Base-by-base conservation (phyloP, 2,329 filamentous ascomycete genomes). In the Botryotinia calthae region DNA sequence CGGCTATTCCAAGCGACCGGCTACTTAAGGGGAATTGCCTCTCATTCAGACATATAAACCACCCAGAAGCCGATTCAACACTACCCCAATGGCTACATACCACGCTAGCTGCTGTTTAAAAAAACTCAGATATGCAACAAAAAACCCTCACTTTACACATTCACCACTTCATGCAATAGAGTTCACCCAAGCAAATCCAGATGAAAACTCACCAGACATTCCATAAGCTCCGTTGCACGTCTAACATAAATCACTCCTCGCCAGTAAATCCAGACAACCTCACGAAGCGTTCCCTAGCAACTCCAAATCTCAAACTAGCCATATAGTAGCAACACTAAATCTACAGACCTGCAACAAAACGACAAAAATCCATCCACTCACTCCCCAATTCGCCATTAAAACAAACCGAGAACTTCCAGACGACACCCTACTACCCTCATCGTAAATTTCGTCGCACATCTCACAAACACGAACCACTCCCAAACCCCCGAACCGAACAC, bases 211-310 rank as follows among this genome's bases (percentile, higher is more conserved):
- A 3, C n/a, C 18, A 48, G 16, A 28, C 14, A 18, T 16, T 54
- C 18, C 6, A 0, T 6, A 54, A 0, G 7, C 28, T 54, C 1
- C n/a, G 2, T 28, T 54, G n/a, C n/a, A 28, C 3, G 14, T 28
- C 14, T 31, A 14, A 18, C 14, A 59, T 34, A 4, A 16, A 14
- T 61, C 31, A 31, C 22, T 61, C 4, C 58, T 40, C 58, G 20
- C n/a, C 10, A 28, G 51, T 56, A 56, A 28, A 31, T 16, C 7
- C 1, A 56, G 51, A 16, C 6, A 28, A 0, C 51, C 51, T 12
- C 28, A 28, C 28, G 6, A 54, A 28, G 25, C n/a, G n/a, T 56
- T 56, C 51, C 28, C 51, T 9, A 56, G n/a, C 51, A 28, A 56
- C n/a, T 56, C 18, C 8, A 56, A 28, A 28, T 3, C n/a, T 56